Base-by-base conservation (phyloP, 768 basidiomycete genomes). In the Russula sp. region DNA sequence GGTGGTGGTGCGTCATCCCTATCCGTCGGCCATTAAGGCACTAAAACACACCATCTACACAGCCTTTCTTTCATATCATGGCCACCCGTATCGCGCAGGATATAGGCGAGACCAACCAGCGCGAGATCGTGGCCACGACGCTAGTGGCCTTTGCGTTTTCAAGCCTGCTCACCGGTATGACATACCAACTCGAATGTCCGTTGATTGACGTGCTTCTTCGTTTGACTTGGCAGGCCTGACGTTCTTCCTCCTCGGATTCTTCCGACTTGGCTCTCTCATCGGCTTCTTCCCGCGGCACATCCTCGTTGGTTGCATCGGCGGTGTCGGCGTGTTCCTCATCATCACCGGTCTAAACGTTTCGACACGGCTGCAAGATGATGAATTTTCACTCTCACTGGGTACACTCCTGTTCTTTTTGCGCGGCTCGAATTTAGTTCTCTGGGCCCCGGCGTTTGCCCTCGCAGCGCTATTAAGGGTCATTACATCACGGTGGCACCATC, bases 271-370 rank as follows among this genome's bases (percentile, higher is more conserved):
- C 2, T 80, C 84, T 6, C 75, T 98, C 9, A 87, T 97, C 40
- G 94, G 94, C 1, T 98, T 98, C 76, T 98, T 98, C 76, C 96
- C 96, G 18, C 80, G 96, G 14, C 94, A 97, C 70, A 97, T 98
- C 70, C 82, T 98, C 34, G 91, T 99, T n/a, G 95, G 95, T 14
- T 89, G 89, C 69, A 98, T 98, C 45, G 95, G 95, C 10, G 95
- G 96, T n/a, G 92, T 98, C 37, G 96, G 96, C 16, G 84, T 87
- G 9, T 99, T 98, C 74, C 78, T 99, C 51, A 84, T 98, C 47
- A 79, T 88, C 68, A 98, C 95, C 0, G 94, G 93, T 13, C 78
- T 98, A 37, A 88, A 93, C 10, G 92, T 97, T 39, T 85, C 88
- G 70, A 85, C 92, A 35, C 85, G 91, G 7, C 79, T 98, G 62